phyloP scores from a whole-genome alignment of 2,329 filamentous ascomycete genomes.

The Colletotrichum gigasporum region DNA sequence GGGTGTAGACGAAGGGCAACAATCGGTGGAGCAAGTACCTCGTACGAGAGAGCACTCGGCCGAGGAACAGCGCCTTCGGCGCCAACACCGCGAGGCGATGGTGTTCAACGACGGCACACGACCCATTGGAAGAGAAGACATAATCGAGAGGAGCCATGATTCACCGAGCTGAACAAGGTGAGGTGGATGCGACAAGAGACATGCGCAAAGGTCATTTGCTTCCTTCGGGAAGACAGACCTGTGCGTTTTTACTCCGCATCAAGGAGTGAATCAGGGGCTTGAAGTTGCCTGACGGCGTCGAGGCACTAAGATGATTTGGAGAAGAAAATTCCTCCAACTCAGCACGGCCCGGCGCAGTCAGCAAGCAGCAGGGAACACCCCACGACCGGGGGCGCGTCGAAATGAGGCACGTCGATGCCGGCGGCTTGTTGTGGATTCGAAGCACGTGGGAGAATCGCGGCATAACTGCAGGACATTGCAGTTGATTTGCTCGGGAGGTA shows the following conservation, averaged over 20 bases:
- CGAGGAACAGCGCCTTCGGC: constrained; percentile 77
- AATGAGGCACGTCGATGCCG: not conserved
- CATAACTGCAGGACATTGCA: not conserved
- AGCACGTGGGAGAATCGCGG: not conserved
- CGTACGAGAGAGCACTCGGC: constrained; percentile 61
- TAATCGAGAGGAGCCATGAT: constrained; percentile 73
- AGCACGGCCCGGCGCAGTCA: not conserved
- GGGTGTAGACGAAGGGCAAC: constrained; percentile 32
- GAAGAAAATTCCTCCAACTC: not conserved
- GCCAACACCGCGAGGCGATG: constrained; percentile 86
- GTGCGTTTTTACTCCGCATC: not conserved
- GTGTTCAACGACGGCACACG: constrained; percentile 88
- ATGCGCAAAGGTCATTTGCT: not conserved
- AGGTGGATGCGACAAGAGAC: not conserved
- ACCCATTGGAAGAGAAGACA: constrained; percentile 78
- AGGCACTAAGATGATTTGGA: not conserved
- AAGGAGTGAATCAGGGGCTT: not conserved
- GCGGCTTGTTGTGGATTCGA: not conserved
- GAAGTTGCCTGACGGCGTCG: not conserved
- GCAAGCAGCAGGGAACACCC: not conserved
- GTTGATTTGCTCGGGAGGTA: not conserved
- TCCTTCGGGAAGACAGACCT: not conserved
- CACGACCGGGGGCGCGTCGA: not conserved
- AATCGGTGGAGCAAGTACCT: constrained; percentile 43
- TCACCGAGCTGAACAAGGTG: constrained; percentile 42